phyloP scores from a whole-genome alignment of 2,329 filamentous ascomycete genomes.

The Fusarium sarcochroum region DNA sequence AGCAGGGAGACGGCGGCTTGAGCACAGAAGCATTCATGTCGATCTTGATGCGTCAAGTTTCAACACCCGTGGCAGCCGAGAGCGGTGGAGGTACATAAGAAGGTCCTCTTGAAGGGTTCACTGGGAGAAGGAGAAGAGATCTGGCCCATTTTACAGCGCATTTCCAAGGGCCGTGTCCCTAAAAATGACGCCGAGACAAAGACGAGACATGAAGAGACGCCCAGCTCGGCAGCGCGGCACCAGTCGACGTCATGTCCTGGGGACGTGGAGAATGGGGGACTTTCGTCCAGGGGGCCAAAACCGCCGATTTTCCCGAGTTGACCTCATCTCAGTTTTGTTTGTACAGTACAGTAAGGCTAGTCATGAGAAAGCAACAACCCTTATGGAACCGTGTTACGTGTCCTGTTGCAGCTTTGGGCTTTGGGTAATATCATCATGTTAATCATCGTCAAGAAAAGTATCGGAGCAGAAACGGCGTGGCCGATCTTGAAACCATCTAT shows the following conservation, averaged over 20 bases:
- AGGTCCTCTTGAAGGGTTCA: conserved; percentile 23
- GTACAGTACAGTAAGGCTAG: background rate
- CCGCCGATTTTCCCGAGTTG: conserved; percentile 49
- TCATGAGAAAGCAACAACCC: background rate
- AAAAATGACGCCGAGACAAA: conserved; percentile 29
- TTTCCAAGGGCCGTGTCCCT: conserved; percentile 28
- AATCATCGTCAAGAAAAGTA: conserved; percentile 8
- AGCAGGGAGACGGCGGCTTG: conserved; percentile 31
- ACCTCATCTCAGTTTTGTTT: conserved; percentile 19
- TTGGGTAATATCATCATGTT: background rate
- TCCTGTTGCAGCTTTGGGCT: background rate
- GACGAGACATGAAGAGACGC: conserved; percentile 24
- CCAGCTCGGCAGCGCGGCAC: conserved; percentile 48
- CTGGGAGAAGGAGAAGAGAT: background rate
- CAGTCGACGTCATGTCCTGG: conserved; percentile 46
- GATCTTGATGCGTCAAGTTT: conserved; percentile 35
- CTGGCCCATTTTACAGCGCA: background rate
- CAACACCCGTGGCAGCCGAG: conserved; percentile 24
- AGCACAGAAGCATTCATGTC: conserved; percentile 18
- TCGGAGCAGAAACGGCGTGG: conserved; percentile 17
- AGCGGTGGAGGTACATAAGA: conserved; percentile 25
- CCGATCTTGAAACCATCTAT: conserved; percentile 34
- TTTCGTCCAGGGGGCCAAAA: conserved; percentile 29
- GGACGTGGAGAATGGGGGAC: conserved; percentile 44
- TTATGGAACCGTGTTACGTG: conserved; percentile 30